Evolutionary conservation across 2,329 filamentous ascomycete genomes (phyloP).

Genomic region (Dactylellina haptotyla): DNA sequence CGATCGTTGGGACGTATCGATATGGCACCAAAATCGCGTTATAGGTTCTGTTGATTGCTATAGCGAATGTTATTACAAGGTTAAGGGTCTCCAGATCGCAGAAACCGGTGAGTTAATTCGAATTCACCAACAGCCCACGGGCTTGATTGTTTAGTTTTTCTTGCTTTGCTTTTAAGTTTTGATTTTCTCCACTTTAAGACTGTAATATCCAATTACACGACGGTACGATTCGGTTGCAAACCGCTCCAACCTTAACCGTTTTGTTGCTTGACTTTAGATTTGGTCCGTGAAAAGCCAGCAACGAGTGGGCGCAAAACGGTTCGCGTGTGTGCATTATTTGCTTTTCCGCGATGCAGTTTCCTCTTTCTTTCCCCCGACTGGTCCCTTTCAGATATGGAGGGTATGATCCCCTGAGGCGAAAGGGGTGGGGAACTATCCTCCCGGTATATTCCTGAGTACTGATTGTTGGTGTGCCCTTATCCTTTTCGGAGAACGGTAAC

Average conservation of each 20-base stretch:
- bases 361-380: slow-evolving; percentile 18
- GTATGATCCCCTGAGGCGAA: slow-evolving; percentile 44
- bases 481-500: slow-evolving; percentile 8
- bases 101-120: background rate
- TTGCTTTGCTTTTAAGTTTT: no score
- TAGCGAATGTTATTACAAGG: slow-evolving; percentile 34
- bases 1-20: slow-evolving; percentile 33
- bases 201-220: slow-evolving; percentile 9
- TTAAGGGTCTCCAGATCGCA: slow-evolving; percentile 11
- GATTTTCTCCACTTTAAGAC: background rate
- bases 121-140: slow-evolving; percentile 11
- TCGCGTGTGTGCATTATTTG: slow-evolving; percentile 45
- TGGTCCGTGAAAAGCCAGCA: slow-evolving; percentile 15
- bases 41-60: slow-evolving; percentile 31
- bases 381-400: slow-evolving; percentile 39
- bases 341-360: slow-evolving; percentile 32
- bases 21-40: slow-evolving; percentile 47
- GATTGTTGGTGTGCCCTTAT: slow-evolving; percentile 3
- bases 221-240: slow-evolving; percentile 16
- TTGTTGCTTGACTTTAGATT: slow-evolving; percentile 31
- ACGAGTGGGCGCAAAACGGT: slow-evolving; percentile 48
- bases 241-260: slow-evolving; percentile 30
- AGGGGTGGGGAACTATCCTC: slow-evolving; percentile 42
- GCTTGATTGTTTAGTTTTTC: no score
- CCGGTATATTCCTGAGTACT: slow-evolving; percentile 41